phyloP scores from a whole-genome alignment of 371 early-diverging fungal species.

The Fennellomyces sp. region DNA sequence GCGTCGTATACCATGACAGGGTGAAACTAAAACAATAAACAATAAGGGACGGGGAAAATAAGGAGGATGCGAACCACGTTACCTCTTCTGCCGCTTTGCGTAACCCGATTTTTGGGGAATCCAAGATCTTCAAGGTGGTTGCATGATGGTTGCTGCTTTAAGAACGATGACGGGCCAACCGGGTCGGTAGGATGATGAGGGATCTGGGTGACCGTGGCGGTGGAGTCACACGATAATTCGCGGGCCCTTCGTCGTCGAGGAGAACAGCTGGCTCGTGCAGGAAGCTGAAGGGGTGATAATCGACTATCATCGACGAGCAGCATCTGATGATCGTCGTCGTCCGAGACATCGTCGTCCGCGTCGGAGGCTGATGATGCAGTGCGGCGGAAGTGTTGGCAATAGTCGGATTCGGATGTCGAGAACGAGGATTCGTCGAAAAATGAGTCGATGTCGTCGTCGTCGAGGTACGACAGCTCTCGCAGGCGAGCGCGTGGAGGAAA shows the following conservation, averaged over 20 bases:
- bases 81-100: background rate
- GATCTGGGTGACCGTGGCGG: constrained; percentile 23
- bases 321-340: constrained; percentile 1
- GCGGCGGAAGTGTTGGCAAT: constrained; percentile 12
- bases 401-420: constrained; percentile 36
- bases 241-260: constrained; percentile 19
- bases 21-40: background rate
- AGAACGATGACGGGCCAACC: background rate
- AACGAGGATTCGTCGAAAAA: constrained; percentile 49
- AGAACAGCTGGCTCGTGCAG: constrained; percentile 18
- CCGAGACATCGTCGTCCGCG: constrained; percentile 3
- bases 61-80: background rate
- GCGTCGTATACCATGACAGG: background rate
- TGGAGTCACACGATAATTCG: constrained; percentile 42
- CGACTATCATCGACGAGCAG: constrained; percentile 31
- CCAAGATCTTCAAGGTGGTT: constrained; percentile 4
- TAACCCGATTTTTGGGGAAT: constrained; percentile 12
- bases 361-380: constrained; percentile 4
- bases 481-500: constrained; percentile 42
- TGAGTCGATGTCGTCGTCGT: constrained; percentile 16
- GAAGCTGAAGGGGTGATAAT: constrained; percentile 43
- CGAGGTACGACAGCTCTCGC: constrained; percentile 26
- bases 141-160: background rate
- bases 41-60: constrained; percentile 4
- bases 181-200: background rate